Evolutionary conservation across 2,329 filamentous ascomycete genomes (phyloP), one percentile per base, ranked within the genome.

Genomic region (Fusarium ambrosium): DNA sequence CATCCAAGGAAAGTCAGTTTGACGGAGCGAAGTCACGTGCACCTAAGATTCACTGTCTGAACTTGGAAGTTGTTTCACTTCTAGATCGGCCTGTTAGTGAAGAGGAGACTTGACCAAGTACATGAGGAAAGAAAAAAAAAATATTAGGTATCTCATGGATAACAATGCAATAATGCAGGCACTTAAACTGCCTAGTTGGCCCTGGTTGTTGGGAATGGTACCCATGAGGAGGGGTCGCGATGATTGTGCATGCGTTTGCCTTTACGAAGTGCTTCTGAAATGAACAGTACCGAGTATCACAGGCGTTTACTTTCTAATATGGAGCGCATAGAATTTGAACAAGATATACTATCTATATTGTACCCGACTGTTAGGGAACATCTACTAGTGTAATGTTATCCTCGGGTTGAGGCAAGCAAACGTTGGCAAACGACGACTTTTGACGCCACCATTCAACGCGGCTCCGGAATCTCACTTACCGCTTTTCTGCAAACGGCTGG

Each of bases 11-110:
- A 65, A 43, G 55, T 53, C 41, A 41, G 41, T 62, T 39, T 51
- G 60, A 55, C 13, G 27, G 48, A 64, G 32, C 53, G 29, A 62
- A 39, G 71, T 78, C 76, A 78, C 76, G 76, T 78, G 76, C 72
- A 51, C 13, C 2, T 3, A 53, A 29, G n/a, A 37, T 37, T 59
- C 36, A 37, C 34, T 16, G 55, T 29, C 20, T 56, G 53, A 20
- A 56, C 20, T 37, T 58, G 18, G 58, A 61, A n/a, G 22, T 27
- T 60, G 58, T 43, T 45, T 61, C 58, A 61, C 39, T 61, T 61
- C 7, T n/a, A 32, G 27, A 32, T 22, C 13, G 39, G 58, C 11
- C n/a, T 20, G 24, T 32, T 20, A 24, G 53, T 2, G 53, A 37
- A 20, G 16, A 22, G 20, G 34, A 22, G 16, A 18, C n/a, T 58